Evolutionary conservation across 83 land plant species (phyloP).

Genomic region (Diphasiastrum complanatum): DNA sequence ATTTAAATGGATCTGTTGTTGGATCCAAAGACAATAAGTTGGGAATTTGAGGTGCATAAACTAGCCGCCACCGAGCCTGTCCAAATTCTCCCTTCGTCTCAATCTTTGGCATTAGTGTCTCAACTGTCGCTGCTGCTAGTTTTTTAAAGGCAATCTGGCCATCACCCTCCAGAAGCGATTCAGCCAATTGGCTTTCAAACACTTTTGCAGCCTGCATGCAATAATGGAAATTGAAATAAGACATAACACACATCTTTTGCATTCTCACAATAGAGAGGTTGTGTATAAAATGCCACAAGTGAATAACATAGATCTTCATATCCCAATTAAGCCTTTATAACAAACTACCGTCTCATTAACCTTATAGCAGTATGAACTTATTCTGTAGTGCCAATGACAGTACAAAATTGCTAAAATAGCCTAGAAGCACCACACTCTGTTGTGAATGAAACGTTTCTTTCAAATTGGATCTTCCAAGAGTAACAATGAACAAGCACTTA

Average conservation of each 20-base stretch:
- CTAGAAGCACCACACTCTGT: too few species aligned
- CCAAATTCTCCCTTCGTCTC: conserved; percentile 97
- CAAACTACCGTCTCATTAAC: too few species aligned
- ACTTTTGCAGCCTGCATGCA: conserved; percentile 78
- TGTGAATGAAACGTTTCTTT: too few species aligned
- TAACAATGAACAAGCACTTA: too few species aligned
- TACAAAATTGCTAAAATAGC: too few species aligned
- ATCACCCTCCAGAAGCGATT: conserved; percentile 83
- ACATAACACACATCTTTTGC: not conserved
- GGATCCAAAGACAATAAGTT: conserved; percentile 85
- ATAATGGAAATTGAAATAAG: conserved; percentile 2
- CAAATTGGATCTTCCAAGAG: too few species aligned
- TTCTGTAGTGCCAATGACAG: too few species aligned
- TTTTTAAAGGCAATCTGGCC: conserved; percentile 97
- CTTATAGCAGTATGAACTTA: too few species aligned
- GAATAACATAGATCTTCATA: too few species aligned
- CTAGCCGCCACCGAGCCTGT: conserved; percentile 96
- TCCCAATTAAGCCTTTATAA: too few species aligned
- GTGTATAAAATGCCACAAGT: too few species aligned
- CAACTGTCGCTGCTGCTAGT: conserved; percentile 93
- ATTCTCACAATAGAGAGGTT: too few species aligned
- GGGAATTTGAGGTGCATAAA: conserved; percentile 95
- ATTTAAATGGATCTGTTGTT: conserved; percentile 81
- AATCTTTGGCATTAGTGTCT: conserved; percentile 93
- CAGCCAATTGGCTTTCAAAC: conserved; percentile 92